Evolutionary conservation across 768 basidiomycete genomes (phyloP).

Genomic region (Piloderma croceum): DNA sequence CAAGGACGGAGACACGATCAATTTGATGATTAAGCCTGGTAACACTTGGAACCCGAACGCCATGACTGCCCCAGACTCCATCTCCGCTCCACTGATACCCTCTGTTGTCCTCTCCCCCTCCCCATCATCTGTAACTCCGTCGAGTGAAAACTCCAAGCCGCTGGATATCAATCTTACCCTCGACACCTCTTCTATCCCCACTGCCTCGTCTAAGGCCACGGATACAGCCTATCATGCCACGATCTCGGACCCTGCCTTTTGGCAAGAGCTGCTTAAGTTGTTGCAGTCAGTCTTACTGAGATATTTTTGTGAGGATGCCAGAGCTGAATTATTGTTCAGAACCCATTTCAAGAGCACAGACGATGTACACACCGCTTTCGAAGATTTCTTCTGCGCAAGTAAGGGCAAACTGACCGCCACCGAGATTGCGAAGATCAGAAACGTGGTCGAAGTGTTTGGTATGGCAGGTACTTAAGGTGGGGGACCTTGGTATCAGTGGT

Average conservation of each 20-base stretch:
- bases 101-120: constrained; percentile 77
- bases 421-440: constrained; percentile 90
- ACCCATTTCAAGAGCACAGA: constrained; percentile 54
- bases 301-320: too few relatives aligned
- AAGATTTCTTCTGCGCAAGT: constrained; percentile 78
- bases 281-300: constrained; percentile 42
- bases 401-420: constrained; percentile 75
- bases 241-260: constrained; percentile 77
- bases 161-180: constrained; percentile 64
- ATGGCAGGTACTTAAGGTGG: constrained; percentile 70
- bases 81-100: constrained; percentile 48
- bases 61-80: constrained; percentile 19
- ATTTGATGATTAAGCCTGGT: constrained; percentile 80
- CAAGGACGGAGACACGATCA: constrained; percentile 75
- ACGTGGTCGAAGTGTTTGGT: constrained; percentile 78
- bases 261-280: constrained; percentile 64
- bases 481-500: background rate
- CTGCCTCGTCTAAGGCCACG: constrained; percentile 20
- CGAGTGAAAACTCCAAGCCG: constrained; percentile 40
- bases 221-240: constrained; percentile 52
- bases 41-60: constrained; percentile 56
- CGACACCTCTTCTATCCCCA: constrained; percentile 38
- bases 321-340: too few relatives aligned
- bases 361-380: constrained; percentile 73
- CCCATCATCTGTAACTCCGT: constrained; percentile 43